These are phyloP conservation scores for Blastobotrys mokoenaii DNA, from an alignment of 805 yeast species.

Conservation along the genomic window DNA sequence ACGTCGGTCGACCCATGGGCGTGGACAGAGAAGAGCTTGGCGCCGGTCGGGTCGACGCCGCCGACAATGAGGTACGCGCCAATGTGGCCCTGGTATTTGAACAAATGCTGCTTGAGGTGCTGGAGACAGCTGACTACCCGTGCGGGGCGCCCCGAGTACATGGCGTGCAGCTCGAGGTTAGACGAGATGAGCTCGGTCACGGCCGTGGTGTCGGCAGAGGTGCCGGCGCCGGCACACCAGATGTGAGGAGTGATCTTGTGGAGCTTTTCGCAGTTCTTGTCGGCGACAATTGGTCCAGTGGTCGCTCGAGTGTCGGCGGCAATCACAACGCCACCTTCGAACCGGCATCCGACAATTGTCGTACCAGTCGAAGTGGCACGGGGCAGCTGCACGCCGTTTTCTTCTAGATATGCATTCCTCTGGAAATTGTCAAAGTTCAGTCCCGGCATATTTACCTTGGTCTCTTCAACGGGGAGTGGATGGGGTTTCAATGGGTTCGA, in stretches of 20 bases:
- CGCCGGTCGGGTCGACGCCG: slow-evolving; percentile 94
- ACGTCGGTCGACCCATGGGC: slow-evolving; percentile 98
- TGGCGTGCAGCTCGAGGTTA: slow-evolving; percentile 81
- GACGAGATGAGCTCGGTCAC: slow-evolving; percentile 91
- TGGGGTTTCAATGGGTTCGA: too few species aligned
- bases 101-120: slow-evolving; percentile 87
- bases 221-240: slow-evolving; percentile 99
- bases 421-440: slow-evolving; percentile 88
- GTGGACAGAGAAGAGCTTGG: slow-evolving; percentile 84
- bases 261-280: slow-evolving; percentile 93
- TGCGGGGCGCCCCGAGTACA: slow-evolving; percentile 78
- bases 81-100: slow-evolving; percentile 93
- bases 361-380: slow-evolving; percentile 97
- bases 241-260: slow-evolving; percentile 84
- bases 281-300: slow-evolving; percentile 93
- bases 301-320: slow-evolving; percentile 99
- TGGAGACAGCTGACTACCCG: slow-evolving; percentile 91
- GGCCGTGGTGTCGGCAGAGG: slow-evolving; percentile 99
- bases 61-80: slow-evolving; percentile 99
- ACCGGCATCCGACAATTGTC: slow-evolving; percentile 95
- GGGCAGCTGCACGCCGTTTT: slow-evolving; percentile 70
- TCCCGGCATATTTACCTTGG: too few species aligned
- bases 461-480: too few species aligned
- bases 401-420: slow-evolving; percentile 68
- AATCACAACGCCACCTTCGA: slow-evolving; percentile 88